Conservation (phyloP, 202 grass and related monocot genomes). For the Bolboschoenoplectus hybrid region DNA sequence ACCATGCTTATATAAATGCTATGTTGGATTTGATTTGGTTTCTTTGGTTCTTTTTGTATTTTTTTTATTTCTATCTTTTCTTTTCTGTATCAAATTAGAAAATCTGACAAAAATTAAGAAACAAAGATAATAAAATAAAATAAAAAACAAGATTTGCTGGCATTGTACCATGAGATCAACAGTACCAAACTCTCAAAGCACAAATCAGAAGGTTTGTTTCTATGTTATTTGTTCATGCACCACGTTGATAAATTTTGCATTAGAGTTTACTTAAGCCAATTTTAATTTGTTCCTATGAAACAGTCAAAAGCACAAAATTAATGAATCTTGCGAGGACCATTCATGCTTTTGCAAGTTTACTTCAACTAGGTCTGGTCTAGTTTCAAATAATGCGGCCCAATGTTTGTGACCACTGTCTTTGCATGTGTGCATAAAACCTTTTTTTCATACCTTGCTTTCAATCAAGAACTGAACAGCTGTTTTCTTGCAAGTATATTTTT, state of each 20-base stretch:
- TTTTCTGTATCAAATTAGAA: too few species aligned
- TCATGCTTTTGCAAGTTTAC: background rate
- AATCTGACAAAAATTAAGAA: too few species aligned
- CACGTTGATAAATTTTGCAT: background rate
- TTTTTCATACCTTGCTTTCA: constrained; percentile 1
- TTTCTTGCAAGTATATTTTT: background rate
- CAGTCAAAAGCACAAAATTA: background rate
- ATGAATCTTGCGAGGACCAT: background rate
- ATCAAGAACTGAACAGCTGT: background rate
- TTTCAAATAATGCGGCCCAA: constrained; percentile 37
- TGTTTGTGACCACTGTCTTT: constrained; percentile 1
- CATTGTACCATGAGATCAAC: background rate
- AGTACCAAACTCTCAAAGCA: background rate
- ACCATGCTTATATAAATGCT: constrained; percentile 32
- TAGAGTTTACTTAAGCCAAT: background rate
- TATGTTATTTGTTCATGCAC: background rate
- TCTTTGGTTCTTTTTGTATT: background rate
- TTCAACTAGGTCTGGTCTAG: constrained; percentile 21
- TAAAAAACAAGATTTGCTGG: too few species aligned
- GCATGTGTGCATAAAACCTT: constrained; percentile 10
- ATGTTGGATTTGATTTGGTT: background rate
- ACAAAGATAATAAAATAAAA: too few species aligned
- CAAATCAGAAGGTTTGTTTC: background rate
- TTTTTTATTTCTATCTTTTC: too few species aligned
- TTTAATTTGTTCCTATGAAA: background rate